phyloP scores from a whole-genome alignment of 2,329 filamentous ascomycete genomes.

The Fonsecaea multimorphosa region DNA sequence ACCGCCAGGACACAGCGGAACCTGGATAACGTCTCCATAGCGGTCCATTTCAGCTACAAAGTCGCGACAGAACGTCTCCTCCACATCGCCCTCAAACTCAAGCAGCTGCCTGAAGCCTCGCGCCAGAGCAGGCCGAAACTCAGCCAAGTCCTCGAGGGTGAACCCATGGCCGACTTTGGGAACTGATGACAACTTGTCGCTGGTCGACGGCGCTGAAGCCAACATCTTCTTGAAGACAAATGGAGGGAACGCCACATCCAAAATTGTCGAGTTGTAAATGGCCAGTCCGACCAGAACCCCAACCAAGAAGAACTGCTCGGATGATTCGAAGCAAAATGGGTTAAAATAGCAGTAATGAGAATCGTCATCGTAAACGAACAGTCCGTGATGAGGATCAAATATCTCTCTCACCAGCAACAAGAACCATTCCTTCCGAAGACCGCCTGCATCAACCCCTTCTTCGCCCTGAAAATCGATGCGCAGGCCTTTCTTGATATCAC shows the following conservation, averaged over 20 bases:
- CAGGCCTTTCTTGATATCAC: slow-evolving; percentile 89
- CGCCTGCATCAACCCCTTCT: slow-evolving; percentile 89
- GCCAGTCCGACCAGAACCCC: slow-evolving; percentile 86
- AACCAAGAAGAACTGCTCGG: slow-evolving; percentile 89
- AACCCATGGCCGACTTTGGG: slow-evolving; percentile 69
- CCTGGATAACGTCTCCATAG: slow-evolving; percentile 70
- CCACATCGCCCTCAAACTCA: slow-evolving; percentile 83
- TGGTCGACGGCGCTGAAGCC: slow-evolving; percentile 71
- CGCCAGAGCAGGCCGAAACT: slow-evolving; percentile 78
- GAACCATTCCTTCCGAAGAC: slow-evolving; percentile 94
- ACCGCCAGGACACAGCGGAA: slow-evolving; percentile 76
- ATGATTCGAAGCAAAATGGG: slow-evolving; percentile 84
- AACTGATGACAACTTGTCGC: slow-evolving; percentile 62
- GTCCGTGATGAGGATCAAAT: slow-evolving; percentile 88
- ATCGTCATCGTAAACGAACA: slow-evolving; percentile 91
- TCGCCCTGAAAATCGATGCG: slow-evolving; percentile 85
- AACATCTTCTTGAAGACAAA: slow-evolving; percentile 90
- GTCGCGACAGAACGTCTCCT: slow-evolving; percentile 78
- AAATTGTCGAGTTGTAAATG: slow-evolving; percentile 92
- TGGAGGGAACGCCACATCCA: slow-evolving; percentile 85
- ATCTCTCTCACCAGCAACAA: slow-evolving; percentile 84
- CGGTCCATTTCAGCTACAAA: slow-evolving; percentile 79
- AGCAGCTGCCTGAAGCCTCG: slow-evolving; percentile 76
- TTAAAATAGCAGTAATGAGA: slow-evolving; percentile 94
- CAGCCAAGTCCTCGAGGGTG: slow-evolving; percentile 79